Conservation (phyloP, 306 rosid genomes). For the Pachyrhizus erosus region DNA sequence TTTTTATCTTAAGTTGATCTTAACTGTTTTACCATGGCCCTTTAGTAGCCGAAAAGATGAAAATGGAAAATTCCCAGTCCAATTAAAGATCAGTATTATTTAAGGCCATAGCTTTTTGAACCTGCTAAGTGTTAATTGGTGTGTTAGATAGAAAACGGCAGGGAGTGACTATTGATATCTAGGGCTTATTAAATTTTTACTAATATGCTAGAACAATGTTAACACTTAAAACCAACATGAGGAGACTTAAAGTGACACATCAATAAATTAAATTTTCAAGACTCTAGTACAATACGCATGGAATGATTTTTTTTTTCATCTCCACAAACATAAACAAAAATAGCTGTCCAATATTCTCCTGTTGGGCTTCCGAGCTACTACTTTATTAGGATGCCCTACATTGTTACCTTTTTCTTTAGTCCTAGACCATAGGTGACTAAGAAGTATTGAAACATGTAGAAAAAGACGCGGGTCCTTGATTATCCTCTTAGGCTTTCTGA, state of each 20-base stretch:
- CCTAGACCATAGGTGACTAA: slow-evolving; percentile 40
- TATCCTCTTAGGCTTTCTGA: slow-evolving; percentile 24
- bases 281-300: slow-evolving; percentile 22
- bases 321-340: slow-evolving; percentile 37
- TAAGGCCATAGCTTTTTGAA: slow-evolving; percentile 34
- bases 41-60: background rate
- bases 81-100: slow-evolving; percentile 32
- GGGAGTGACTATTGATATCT: slow-evolving; percentile 37
- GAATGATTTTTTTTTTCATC: slow-evolving; percentile 24
- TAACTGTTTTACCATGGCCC: slow-evolving; percentile 8
- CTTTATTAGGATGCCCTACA: slow-evolving; percentile 56
- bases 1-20: background rate
- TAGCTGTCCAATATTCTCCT: slow-evolving; percentile 49
- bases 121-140: slow-evolving; percentile 24
- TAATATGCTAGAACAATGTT: slow-evolving; percentile 21
- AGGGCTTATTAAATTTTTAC: slow-evolving; percentile 38
- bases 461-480: slow-evolving; percentile 32
- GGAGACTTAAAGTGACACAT: slow-evolving; percentile 31
- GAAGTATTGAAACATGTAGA: slow-evolving; percentile 44
- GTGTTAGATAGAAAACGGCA: slow-evolving; percentile 30
- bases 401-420: slow-evolving; percentile 46
- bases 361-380: slow-evolving; percentile 38
- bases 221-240: slow-evolving; percentile 27
- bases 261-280: slow-evolving; percentile 7
- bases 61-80: slow-evolving; percentile 38